Evolutionary conservation across 495 filamentous ascomycete species (phyloP).

Genomic region (Choiromyces venosus): DNA sequence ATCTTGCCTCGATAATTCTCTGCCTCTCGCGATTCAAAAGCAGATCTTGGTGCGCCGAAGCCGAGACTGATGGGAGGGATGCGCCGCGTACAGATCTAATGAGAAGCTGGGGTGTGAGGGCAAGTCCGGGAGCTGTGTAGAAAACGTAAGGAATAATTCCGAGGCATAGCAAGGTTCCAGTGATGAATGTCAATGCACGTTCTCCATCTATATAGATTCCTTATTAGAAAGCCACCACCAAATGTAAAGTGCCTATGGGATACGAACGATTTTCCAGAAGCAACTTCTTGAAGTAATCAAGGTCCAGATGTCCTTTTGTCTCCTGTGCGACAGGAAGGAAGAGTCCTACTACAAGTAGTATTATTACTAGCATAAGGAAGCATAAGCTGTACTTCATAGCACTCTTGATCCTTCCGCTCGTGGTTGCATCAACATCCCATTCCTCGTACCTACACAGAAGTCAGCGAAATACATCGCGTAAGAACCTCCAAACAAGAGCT

Average conservation of each 20-base stretch:
- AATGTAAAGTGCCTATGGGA: conserved; percentile 5
- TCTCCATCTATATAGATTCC: conserved; percentile 60
- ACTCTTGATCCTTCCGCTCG: conserved; percentile 74
- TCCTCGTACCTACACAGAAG: conserved; percentile 59
- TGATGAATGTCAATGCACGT: conserved; percentile 78
- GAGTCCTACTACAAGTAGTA: conserved; percentile 86
- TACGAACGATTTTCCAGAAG: conserved; percentile 71
- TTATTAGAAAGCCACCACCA: conserved; percentile 4
- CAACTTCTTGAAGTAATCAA: conserved; percentile 86
- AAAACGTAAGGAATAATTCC: conserved; percentile 78
- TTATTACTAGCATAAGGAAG: conserved; percentile 71
- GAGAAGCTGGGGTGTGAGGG: conserved; percentile 77
- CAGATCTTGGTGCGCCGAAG: conserved; percentile 69
- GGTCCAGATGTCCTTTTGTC: conserved; percentile 59
- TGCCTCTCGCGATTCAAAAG: conserved; percentile 86
- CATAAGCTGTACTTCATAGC: conserved; percentile 85
- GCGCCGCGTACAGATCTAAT: conserved; percentile 85
- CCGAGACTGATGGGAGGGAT: conserved; percentile 67
- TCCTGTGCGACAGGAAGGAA: conserved; percentile 73
- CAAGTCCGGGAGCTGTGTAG: conserved; percentile 84
- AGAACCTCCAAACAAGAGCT: not conserved
- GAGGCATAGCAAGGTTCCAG: conserved; percentile 77
- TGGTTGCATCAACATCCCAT: conserved; percentile 56
- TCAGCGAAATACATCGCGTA: conserved; percentile 4
- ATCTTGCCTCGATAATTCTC: conserved; percentile 80